Evolutionary conservation across 2,329 filamentous ascomycete genomes (phyloP), one percentile per base, ranked within the genome.

Genomic region (Annulohypoxylon truncatum): DNA sequence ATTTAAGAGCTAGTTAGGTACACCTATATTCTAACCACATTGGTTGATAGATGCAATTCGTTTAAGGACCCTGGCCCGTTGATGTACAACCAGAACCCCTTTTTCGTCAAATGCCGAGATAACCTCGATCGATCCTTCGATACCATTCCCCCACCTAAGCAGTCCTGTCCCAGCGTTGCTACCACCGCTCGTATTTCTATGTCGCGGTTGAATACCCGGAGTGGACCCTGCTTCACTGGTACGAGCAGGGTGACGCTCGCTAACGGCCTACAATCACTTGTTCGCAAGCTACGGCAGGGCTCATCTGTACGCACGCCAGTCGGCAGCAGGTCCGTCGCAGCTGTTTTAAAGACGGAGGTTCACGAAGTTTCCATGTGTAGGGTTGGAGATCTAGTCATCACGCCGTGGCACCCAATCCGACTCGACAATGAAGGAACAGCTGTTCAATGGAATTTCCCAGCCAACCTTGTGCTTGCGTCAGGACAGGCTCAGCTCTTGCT

Each of bases 31-130:
- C 47, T 65, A 29, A 57, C 40, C 26, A 2, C 28, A 10, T 18
- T 15, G 20, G 47, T 33, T n/a, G 4, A 18, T 28, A 75, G 72
- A 8, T 88, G 87, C 78, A 89, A 88, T 73, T 85, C 84, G 0
- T 89, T 89, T 82, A 88, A 89, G 71, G 88, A 90, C 64, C 78
- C 83, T 0, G 87, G 87, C 0, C 85, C 87, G 3, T 80, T 86
- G 5, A 79, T 82, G 66, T 90, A 89, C 69, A 82, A 86, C 0
- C 73, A 80, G 1, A 87, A 84, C 54, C 79, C 82, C 0, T 77
- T 89, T 2, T 90, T 90, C 72, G 73, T 76, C 15, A 33, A 53
- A n/a, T 88, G 84, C 71, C 79, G 85, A 7, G 79, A 85, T 50
- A 70, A 75, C 1, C 80, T 89, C 0, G 83, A 87, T 60, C 69